phyloP scores from a whole-genome alignment of 2,329 filamentous ascomycete genomes.

The Cladophialophora carrionii region DNA sequence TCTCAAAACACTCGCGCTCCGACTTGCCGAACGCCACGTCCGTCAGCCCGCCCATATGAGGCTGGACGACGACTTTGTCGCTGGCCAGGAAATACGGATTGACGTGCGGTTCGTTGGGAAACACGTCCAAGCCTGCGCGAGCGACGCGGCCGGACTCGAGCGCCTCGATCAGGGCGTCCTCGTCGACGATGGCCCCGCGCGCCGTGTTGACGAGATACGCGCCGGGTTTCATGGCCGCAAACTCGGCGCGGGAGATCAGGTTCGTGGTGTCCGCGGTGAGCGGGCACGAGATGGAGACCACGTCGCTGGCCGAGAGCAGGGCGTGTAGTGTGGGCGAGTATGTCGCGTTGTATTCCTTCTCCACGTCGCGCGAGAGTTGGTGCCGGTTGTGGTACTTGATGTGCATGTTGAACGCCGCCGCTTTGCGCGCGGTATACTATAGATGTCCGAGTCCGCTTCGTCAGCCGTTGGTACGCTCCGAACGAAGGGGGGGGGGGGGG shows the following conservation, averaged over 20 bases:
- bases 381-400: conserved; percentile 75
- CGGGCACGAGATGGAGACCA: conserved; percentile 33
- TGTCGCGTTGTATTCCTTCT: conserved; percentile 44
- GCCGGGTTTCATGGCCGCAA: conserved; percentile 54
- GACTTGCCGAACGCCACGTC: conserved; percentile 51
- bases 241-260: conserved; percentile 45
- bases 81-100: conserved; percentile 48
- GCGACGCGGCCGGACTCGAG: conserved; percentile 53
- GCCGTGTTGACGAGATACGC: conserved; percentile 57
- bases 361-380: conserved; percentile 58
- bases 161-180: conserved; percentile 53
- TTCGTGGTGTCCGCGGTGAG: conserved; percentile 20
- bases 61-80: conserved; percentile 51
- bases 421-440: conserved; percentile 55
- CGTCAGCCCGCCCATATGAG: conserved; percentile 53
- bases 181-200: conserved; percentile 55
- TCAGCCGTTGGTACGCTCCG: no score
- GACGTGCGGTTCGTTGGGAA: conserved; percentile 51
- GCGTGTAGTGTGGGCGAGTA: conserved; percentile 39
- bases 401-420: conserved; percentile 73
- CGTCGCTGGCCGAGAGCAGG: conserved; percentile 42
- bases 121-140: conserved; percentile 56
- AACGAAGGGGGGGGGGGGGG: background rate
- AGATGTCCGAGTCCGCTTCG: background rate
- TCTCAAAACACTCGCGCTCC: conserved; percentile 54